Base-by-base conservation (phyloP, 192 early-diverging fungal species). In the Linnemannia exigua region DNA sequence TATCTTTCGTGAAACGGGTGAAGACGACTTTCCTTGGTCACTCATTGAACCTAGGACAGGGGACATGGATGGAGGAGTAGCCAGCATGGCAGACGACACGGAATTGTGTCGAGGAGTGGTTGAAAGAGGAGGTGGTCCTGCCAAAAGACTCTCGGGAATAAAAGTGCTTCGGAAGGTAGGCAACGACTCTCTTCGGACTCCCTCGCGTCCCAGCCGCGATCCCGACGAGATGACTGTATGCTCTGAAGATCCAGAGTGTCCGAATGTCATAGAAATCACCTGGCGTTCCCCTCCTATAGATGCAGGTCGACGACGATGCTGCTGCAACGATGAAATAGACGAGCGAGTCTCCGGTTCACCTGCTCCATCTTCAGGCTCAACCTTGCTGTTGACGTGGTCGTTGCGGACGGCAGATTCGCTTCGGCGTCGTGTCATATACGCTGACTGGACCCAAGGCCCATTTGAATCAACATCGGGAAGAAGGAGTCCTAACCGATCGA, bases 341-440 rank as follows among this genome's bases (percentile, higher is more conserved):
- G 28, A 46, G 6, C 16, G 54, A 5, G 5, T 15, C 22, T 63
- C 58, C 15, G 58, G 15, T 15, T 25, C 28, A 25, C 12, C 28
- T 3, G 16, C 16, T 33, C 70, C 9, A 2, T n/a, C 41, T n/a
- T 28, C 70, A 16, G n/a, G 28, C 37, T 47, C 46, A 17, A 1
- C 22, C 1, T 38, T 48, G 31, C 5, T 8, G 16, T 14, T 3
- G 8, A 25, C 14, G 33, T 31, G 25, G 31, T 25, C 28, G 1
- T 63, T 15, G 12, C 58, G 58, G 28, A 63, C 54, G 20, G 36
- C 79, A 36, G 77, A 75, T 25, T 86, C 74, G 35, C 83, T 86
- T 0, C 58, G 63, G 15, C 83, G 83, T 20, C 83, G 83, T 25
- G 83, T 86, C 83, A 86, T 86, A 58, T 86, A 86, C 0, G 73